A percentile compares a stretch with the other conserved stretches of the same genome.
These are phyloP conservation scores for Suhomyces chickasaworum DNA, from an alignment of 1,139 yeast species.

Conservation along the genomic window DNA sequence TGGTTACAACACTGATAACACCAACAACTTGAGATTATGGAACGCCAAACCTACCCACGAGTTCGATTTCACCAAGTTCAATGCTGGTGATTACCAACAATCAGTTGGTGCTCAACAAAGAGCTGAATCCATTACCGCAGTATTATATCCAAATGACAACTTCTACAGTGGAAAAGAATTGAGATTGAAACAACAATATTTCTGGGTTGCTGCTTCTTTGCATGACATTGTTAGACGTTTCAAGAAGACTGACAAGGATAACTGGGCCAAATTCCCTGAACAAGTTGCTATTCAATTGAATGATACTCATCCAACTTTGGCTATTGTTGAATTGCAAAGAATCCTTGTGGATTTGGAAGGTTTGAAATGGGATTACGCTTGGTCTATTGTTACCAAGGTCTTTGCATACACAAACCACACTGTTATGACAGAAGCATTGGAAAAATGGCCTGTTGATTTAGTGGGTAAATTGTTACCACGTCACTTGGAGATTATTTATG, in stretches of 20 bases:
- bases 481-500: conserved; percentile 88
- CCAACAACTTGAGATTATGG: conserved; percentile 91
- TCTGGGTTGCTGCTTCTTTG: conserved; percentile 95
- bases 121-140: conserved; percentile 92
- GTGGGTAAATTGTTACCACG: conserved; percentile 81
- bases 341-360: conserved; percentile 82
- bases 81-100: conserved; percentile 86
- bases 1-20: conserved; percentile 80
- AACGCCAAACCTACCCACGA: conserved; percentile 87
- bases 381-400: conserved; percentile 78
- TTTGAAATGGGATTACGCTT: conserved; percentile 79
- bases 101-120: conserved; percentile 83
- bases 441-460: conserved; percentile 90
- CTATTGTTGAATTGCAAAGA: conserved; percentile 87
- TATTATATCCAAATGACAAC: conserved; percentile 89
- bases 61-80: conserved; percentile 89
- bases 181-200: conserved; percentile 92
- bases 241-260: conserved; percentile 67
- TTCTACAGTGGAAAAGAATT: conserved; percentile 89
- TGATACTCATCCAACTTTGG: conserved; percentile 94
- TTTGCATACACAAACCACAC: conserved; percentile 96
- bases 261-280: conserved; percentile 84
- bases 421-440: conserved; percentile 91
- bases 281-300: conserved; percentile 90
- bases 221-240: conserved; percentile 91